Conservation (phyloP, 176 grass and related monocot species). For the Alloteropsis semialata region DNA sequence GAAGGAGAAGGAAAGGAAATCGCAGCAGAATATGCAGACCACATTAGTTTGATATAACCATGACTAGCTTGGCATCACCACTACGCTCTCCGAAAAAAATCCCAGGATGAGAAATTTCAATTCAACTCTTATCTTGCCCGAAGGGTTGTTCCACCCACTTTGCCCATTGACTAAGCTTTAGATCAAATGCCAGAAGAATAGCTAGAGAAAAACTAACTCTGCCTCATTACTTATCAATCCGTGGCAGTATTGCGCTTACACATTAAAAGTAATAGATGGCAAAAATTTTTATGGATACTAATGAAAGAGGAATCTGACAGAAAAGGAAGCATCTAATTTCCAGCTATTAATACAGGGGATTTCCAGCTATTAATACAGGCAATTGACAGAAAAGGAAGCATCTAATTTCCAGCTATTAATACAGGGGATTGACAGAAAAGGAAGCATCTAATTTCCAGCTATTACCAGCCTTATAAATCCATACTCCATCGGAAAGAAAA, state of each 20-base stretch:
- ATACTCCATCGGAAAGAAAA: neutral
- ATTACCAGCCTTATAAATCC: no score
- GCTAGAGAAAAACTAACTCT: neutral
- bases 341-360: conserved; percentile 2
- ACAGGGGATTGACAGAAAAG: no score
- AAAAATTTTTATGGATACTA: neutral
- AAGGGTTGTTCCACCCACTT: no score
- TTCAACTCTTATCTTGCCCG: no score
- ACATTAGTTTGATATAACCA: neutral
- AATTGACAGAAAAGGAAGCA: no score
- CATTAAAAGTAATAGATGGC: neutral
- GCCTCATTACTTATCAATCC: neutral
- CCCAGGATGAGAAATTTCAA: no score
- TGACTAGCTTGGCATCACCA: neutral
- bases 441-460: no score
- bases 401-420: no score
- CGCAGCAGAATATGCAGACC: neutral
- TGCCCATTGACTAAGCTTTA: no score
- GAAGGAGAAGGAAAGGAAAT: neutral
- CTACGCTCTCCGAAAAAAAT: no score
- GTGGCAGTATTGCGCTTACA: neutral
- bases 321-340: neutral
- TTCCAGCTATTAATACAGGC: no score
- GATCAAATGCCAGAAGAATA: neutral
- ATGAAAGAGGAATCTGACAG: neutral